A percentile compares a stretch with the other conserved stretches of the same genome.
These are phyloP conservation scores for Meripilus lineatus DNA, from an alignment of 1,284 basidiomycete genomes.

Conservation along the genomic window DNA sequence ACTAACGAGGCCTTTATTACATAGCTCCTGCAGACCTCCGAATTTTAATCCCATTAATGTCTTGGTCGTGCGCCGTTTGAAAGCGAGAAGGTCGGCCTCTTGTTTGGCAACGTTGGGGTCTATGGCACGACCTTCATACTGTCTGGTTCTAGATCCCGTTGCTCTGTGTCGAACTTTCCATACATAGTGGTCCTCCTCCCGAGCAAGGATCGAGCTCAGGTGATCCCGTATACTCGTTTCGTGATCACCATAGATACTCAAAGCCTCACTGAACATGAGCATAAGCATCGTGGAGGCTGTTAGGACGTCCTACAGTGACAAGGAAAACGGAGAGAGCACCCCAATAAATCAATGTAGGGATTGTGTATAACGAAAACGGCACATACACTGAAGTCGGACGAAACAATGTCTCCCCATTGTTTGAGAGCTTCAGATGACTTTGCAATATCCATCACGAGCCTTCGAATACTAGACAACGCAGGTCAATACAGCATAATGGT, in stretches of 20 bases:
- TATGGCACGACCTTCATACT: slow-evolving; percentile 77
- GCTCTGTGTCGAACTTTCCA: slow-evolving; percentile 86
- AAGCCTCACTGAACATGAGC: slow-evolving; percentile 62
- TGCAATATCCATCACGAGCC: slow-evolving; percentile 57
- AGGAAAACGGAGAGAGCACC: slow-evolving; percentile 1
- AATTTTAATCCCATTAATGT: slow-evolving; percentile 85
- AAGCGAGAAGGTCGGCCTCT: slow-evolving; percentile 81
- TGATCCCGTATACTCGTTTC: slow-evolving; percentile 72
- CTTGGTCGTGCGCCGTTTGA: slow-evolving; percentile 70
- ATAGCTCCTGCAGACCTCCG: slow-evolving; percentile 81
- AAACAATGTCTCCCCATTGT: slow-evolving; percentile 79
- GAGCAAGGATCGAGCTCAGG: slow-evolving; percentile 76
- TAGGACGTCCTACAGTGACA: slow-evolving; percentile 62
- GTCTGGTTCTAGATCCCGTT: slow-evolving; percentile 76
- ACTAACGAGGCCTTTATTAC: slow-evolving; percentile 78
- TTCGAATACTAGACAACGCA: slow-evolving; percentile 70
- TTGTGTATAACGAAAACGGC: slow-evolving; percentile 1
- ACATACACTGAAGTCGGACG: slow-evolving; percentile 59
- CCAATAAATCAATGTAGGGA: background rate
- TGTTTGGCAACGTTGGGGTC: slow-evolving; percentile 84
- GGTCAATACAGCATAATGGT: no score
- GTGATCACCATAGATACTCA: slow-evolving; percentile 71
- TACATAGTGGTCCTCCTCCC: slow-evolving; percentile 82
- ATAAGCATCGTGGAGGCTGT: slow-evolving; percentile 70
- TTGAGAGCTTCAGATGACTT: slow-evolving; percentile 76